Conservation (phyloP, 257 asterid genomes). For the Solanum gandarillasii region DNA sequence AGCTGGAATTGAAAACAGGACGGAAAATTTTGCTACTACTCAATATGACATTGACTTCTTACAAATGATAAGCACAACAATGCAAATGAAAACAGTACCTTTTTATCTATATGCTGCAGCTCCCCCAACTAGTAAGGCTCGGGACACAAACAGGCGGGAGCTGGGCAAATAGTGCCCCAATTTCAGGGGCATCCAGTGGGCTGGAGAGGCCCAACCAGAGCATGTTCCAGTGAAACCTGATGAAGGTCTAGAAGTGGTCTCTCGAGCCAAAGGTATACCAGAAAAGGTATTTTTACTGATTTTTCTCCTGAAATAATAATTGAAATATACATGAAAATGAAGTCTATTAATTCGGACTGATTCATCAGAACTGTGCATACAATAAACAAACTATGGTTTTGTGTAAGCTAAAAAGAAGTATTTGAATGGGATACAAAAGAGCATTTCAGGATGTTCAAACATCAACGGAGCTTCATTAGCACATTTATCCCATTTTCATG, state of each 20-base stretch:
- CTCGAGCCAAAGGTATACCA: slow-evolving; percentile 23
- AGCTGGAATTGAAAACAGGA: slow-evolving; percentile 42
- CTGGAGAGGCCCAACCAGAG: slow-evolving; percentile 36
- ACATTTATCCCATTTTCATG: neutral
- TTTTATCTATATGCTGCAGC: slow-evolving; percentile 46
- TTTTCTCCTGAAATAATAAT: slow-evolving; percentile 39
- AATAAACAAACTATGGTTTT: neutral
- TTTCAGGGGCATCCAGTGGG: slow-evolving; percentile 28
- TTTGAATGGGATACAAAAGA: neutral
- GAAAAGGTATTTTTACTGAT: slow-evolving; percentile 46
- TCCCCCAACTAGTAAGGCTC: slow-evolving; percentile 29
- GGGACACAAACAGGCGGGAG: slow-evolving; percentile 39
- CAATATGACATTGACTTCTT: neutral
- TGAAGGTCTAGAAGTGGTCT: slow-evolving; percentile 34
- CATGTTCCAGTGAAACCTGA: slow-evolving; percentile 25
- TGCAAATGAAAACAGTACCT: slow-evolving; percentile 22
- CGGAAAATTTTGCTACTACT: neutral
- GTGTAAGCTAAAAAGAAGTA: neutral
- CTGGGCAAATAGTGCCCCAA: slow-evolving; percentile 39
- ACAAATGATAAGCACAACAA: neutral
- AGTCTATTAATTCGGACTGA: slow-evolving; percentile 15
- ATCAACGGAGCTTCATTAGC: neutral
- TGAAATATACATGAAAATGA: slow-evolving; percentile 12
- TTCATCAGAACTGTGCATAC: neutral
- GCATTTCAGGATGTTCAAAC: neutral